Conservation (phyloP, 1,139 yeast species). For the Candida sp. region DNA sequence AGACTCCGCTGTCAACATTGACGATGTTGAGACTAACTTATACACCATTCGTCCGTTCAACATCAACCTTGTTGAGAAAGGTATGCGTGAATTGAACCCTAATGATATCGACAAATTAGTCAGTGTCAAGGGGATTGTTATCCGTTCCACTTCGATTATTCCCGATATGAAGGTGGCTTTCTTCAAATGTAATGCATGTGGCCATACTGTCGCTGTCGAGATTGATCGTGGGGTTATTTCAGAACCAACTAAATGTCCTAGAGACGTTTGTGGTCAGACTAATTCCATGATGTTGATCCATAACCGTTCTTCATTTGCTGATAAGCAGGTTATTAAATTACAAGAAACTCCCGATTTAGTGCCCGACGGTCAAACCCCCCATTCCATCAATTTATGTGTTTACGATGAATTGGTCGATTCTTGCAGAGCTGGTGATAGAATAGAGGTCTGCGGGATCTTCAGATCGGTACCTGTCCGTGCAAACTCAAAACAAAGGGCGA, state of each 20-base stretch:
- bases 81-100: slow-evolving; percentile 95
- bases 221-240: slow-evolving; percentile 93
- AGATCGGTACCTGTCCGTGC: slow-evolving; percentile 90
- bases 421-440: slow-evolving; percentile 95
- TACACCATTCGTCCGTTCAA: slow-evolving; percentile 90
- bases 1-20: slow-evolving; percentile 39
- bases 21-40: slow-evolving; percentile 74
- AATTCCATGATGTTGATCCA: slow-evolving; percentile 91
- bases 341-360: slow-evolving; percentile 98
- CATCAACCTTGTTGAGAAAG: slow-evolving; percentile 59
- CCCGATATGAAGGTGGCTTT: slow-evolving; percentile 99
- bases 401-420: slow-evolving; percentile 95
- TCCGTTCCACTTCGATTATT: slow-evolving; percentile 85
- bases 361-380: slow-evolving; percentile 99
- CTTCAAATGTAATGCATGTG: slow-evolving; percentile 93
- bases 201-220: slow-evolving; percentile 87
- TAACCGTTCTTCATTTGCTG: slow-evolving; percentile 90
- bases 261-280: slow-evolving; percentile 79
- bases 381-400: slow-evolving; percentile 88
- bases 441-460: slow-evolving; percentile 94
- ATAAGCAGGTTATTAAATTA: slow-evolving; percentile 87
- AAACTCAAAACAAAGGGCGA: slow-evolving; percentile 79
- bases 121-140: slow-evolving; percentile 84
- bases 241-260: slow-evolving; percentile 91
- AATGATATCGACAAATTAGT: slow-evolving; percentile 93